Evolutionary conservation across 2,329 filamentous ascomycete genomes (phyloP).

Genomic region (Pseudogymnoascus sp.): DNA sequence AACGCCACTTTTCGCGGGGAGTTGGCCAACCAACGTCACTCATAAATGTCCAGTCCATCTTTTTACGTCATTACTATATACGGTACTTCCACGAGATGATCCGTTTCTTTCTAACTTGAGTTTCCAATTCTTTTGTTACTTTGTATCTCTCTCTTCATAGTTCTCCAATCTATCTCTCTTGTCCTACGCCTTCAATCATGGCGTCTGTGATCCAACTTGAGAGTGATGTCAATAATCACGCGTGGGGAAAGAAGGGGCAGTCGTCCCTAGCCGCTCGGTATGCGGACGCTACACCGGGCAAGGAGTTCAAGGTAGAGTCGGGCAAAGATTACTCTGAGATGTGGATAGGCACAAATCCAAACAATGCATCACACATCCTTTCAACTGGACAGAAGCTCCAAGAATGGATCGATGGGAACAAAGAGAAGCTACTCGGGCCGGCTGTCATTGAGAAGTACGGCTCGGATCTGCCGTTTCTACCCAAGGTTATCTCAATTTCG

Average conservation of each 20-base stretch:
- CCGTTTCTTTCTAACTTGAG: not conserved
- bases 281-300: constrained; percentile 57
- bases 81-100: not conserved
- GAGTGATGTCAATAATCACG: constrained; percentile 51
- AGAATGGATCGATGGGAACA: constrained; percentile 54
- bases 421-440: constrained; percentile 57
- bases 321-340: constrained; percentile 58
- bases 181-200: constrained; percentile 10
- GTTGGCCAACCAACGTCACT: constrained; percentile 6
- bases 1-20: constrained; percentile 6
- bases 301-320: constrained; percentile 57
- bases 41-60: not conserved
- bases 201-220: constrained; percentile 39
- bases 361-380: constrained; percentile 58
- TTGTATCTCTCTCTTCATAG: constrained; percentile 10
- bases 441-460: constrained; percentile 55
- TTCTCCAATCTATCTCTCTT: constrained; percentile 13
- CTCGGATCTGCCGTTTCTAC: constrained; percentile 61
- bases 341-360: constrained; percentile 74
- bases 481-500: constrained; percentile 68
- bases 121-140: not conserved
- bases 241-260: constrained; percentile 63
- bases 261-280: constrained; percentile 59
- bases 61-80: constrained; percentile 6
- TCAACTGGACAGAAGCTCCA: constrained; percentile 56